These are phyloP conservation scores for Leccinum arenicola DNA, from an alignment of 768 basidiomycete genomes.

Conservation along the genomic window DNA sequence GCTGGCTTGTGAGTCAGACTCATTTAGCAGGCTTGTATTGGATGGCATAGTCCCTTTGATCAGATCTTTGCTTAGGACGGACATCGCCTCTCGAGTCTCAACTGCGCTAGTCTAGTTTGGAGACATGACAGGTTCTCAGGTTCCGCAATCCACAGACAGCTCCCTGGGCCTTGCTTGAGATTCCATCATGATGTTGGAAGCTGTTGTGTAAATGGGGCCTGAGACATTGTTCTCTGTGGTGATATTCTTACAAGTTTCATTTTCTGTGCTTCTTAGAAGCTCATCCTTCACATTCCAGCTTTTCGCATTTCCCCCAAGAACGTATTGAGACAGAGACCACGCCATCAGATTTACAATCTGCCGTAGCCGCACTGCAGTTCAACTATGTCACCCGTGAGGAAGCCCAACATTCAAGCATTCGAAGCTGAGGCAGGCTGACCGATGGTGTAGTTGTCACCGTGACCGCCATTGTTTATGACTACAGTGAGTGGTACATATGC, in stretches of 20 bases:
- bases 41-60: background rate
- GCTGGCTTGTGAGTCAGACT: too few relatives aligned
- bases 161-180: background rate
- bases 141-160: background rate
- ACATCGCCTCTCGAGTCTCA: background rate
- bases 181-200: background rate
- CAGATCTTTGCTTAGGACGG: background rate
- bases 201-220: background rate
- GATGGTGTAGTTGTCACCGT: slow-evolving; percentile 9
- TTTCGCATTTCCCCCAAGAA: too few relatives aligned
- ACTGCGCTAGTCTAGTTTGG: background rate
- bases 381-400: slow-evolving; percentile 9
- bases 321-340: background rate
- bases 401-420: background rate
- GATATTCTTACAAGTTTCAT: too few relatives aligned
- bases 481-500: slow-evolving; percentile 9
- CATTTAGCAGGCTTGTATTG: background rate
- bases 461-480: slow-evolving; percentile 19
- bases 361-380: slow-evolving; percentile 4
- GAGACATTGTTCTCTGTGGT: background rate
- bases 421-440: background rate
- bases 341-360: slow-evolving; percentile 11
- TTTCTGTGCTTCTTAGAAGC: background rate
- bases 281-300: background rate
- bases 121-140: background rate